Evolutionary conservation across 257 asterid genomes (phyloP).

Genomic region (Nicotiana sylvestris): DNA sequence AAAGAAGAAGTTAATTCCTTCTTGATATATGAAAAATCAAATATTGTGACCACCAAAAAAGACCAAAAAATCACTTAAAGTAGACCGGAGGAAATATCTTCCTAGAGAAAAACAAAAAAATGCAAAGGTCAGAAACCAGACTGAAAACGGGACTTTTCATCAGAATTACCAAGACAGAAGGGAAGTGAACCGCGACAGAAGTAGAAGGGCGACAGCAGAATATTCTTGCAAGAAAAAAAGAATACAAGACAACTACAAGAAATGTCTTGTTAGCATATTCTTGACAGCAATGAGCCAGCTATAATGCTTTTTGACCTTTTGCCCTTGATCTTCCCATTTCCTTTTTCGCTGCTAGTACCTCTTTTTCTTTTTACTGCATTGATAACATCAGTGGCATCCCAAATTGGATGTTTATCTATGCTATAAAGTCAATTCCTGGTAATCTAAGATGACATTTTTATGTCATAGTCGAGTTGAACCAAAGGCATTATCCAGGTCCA

Average conservation of each 20-base stretch:
- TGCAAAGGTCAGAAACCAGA: background rate
- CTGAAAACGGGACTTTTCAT: background rate
- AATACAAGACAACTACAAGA: background rate
- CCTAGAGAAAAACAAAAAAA: background rate
- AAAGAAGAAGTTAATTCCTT: too few relatives aligned
- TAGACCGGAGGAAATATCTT: background rate
- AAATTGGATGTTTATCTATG: background rate
- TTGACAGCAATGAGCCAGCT: background rate
- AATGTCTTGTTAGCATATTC: background rate
- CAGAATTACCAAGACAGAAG: background rate
- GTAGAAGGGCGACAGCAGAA: constrained; percentile 12
- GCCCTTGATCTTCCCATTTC: background rate
- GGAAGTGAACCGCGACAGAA: constrained; percentile 1
- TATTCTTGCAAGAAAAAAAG: constrained; percentile 19
- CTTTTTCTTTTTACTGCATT: background rate
- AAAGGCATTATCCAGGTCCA: background rate
- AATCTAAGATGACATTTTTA: background rate
- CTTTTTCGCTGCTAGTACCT: background rate
- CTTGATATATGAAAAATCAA: too few relatives aligned
- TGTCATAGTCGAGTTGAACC: background rate
- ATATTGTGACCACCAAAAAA: too few relatives aligned
- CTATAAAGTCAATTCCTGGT: background rate
- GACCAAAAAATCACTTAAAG: too few relatives aligned
- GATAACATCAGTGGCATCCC: background rate
- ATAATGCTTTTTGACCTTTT: background rate